phyloP scores from a whole-genome alignment of 179 eudicot genomes.

The Corrigiola litoralis region DNA sequence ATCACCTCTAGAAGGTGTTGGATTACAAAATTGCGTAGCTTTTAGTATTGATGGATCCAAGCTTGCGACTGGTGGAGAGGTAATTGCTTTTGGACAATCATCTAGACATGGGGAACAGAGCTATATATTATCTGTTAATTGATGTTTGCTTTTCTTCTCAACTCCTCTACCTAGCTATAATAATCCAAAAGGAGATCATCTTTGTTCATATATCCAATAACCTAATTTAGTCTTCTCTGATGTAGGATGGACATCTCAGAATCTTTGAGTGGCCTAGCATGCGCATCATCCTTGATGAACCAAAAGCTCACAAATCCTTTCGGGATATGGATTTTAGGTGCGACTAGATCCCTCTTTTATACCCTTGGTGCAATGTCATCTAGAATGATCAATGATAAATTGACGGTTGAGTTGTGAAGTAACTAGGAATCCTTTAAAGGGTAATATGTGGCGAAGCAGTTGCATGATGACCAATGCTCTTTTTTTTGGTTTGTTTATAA shows the following conservation, averaged over 20 bases:
- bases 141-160: neutral
- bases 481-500: neutral
- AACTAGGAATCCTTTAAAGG: neutral
- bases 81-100: conserved; percentile 23
- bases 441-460: neutral
- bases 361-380: too few species aligned
- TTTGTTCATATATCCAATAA: conserved; percentile 2
- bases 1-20: conserved; percentile 64
- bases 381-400: neutral
- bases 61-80: conserved; percentile 88
- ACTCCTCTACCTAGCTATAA: neutral
- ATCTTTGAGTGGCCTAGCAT: conserved; percentile 97
- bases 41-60: conserved; percentile 87
- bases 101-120: neutral
- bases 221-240: conserved; percentile 3
- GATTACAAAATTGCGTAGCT: conserved; percentile 67
- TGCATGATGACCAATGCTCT: neutral
- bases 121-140: neutral
- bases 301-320: conserved; percentile 90
- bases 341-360: conserved; percentile 13
- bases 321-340: conserved; percentile 96
- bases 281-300: conserved; percentile 66
- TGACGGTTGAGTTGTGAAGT: neutral
- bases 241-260: conserved; percentile 87
- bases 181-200: conserved; percentile 1